Evolutionary conservation across 176 grass and related monocot species (phyloP).

Genomic region (Cenchrus fungigraminus): DNA sequence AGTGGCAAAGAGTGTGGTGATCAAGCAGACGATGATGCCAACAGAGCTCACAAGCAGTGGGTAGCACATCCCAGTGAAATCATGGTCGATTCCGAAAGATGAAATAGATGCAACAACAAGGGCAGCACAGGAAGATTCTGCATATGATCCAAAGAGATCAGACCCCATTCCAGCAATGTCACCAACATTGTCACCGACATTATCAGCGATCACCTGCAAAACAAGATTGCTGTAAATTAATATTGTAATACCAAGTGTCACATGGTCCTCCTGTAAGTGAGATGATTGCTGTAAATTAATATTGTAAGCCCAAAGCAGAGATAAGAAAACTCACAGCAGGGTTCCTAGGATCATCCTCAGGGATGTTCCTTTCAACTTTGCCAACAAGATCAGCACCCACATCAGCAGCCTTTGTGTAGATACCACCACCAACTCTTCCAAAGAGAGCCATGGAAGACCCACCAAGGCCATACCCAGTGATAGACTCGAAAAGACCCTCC

Average conservation of each 20-base stretch:
- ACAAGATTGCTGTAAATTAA: too few relatives aligned
- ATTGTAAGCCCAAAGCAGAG: not conserved
- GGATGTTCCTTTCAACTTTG: slow-evolving; percentile 90
- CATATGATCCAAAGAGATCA: slow-evolving; percentile 90
- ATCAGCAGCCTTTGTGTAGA: slow-evolving; percentile 97
- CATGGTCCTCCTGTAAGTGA: not conserved
- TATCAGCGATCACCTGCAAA: slow-evolving; percentile 87
- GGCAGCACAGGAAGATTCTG: slow-evolving; percentile 88
- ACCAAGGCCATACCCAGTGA: slow-evolving; percentile 95
- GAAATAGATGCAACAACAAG: slow-evolving; percentile 92
- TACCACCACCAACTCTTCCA: slow-evolving; percentile 87
- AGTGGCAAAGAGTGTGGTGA: slow-evolving; percentile 85
- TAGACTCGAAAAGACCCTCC: slow-evolving; percentile 89
- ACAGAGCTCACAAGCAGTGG: slow-evolving; percentile 87
- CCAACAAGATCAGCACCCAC: slow-evolving; percentile 95
- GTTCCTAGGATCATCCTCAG: slow-evolving; percentile 93
- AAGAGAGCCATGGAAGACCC: slow-evolving; percentile 94
- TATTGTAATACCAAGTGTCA: not conserved
- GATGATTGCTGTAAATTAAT: not conserved
- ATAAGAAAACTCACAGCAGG: slow-evolving; percentile 75
- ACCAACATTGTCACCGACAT: slow-evolving; percentile 93
- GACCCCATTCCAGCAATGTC: slow-evolving; percentile 97
- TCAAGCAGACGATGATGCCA: slow-evolving; percentile 80
- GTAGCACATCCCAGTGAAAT: slow-evolving; percentile 88
- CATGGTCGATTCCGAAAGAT: slow-evolving; percentile 87